Conservation (phyloP, 257 asterid genomes). For the Solanum habrochaites region DNA sequence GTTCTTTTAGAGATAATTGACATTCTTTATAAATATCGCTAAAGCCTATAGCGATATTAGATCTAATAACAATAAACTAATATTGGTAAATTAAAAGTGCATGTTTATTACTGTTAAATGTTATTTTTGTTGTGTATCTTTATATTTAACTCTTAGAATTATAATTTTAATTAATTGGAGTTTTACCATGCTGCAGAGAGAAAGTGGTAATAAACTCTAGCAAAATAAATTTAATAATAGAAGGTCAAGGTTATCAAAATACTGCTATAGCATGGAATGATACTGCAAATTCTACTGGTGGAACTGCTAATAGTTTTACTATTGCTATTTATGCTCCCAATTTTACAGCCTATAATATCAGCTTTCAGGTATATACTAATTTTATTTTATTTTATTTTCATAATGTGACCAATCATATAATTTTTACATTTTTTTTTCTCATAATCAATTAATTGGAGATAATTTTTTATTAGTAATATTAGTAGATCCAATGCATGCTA, state of each 20-base stretch:
- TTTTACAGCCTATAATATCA: slow-evolving; percentile 67
- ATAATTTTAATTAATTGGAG: background rate
- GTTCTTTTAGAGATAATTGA: too few relatives aligned
- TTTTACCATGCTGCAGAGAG: slow-evolving; percentile 29
- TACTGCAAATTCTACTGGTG: slow-evolving; percentile 74
- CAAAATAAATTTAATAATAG: slow-evolving; percentile 58
- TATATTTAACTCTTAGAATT: background rate
- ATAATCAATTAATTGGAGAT: background rate
- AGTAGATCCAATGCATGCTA: background rate
- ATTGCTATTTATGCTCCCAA: slow-evolving; percentile 36
- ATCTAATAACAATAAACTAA: too few relatives aligned
- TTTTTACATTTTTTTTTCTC: background rate
- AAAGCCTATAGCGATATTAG: too few relatives aligned
- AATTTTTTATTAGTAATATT: background rate
- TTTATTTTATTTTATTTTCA: background rate
- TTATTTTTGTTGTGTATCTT: background rate
- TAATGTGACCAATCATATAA: background rate
- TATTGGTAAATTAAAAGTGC: too few relatives aligned
- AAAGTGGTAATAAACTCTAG: slow-evolving; percentile 40
- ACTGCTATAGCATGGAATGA: slow-evolving; percentile 75
- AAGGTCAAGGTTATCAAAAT: slow-evolving; percentile 65
- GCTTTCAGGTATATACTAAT: slow-evolving; percentile 45
- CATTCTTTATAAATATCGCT: background rate
- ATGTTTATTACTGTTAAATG: background rate
- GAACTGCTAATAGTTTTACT: slow-evolving; percentile 48